Conservation (phyloP, 176 grass and related monocot genomes). For the Oryza coarctata region DNA sequence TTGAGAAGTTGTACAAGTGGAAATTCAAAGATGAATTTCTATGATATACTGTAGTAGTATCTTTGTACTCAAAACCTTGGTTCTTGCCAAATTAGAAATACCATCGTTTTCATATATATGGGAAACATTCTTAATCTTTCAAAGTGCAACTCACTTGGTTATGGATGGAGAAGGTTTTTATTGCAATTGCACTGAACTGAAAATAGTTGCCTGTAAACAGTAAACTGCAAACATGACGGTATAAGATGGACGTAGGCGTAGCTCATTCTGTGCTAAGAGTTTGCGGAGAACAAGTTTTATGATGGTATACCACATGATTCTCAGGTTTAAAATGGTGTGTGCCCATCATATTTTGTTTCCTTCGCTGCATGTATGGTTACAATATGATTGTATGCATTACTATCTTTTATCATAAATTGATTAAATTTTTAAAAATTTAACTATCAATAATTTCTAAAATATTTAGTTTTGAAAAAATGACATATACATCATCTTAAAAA, state of each 20-base stretch:
- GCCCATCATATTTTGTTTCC: not conserved
- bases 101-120: slow-evolving; percentile 23
- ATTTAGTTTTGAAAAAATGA: too few species aligned
- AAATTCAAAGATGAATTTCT: slow-evolving; percentile 60
- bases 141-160: not conserved
- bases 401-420: too few species aligned
- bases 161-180: not conserved
- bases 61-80: not conserved
- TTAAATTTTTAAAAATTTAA: too few species aligned
- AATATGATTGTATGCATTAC: too few species aligned
- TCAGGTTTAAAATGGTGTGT: too few species aligned
- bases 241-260: too few species aligned
- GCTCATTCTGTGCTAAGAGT: too few species aligned
- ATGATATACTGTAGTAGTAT: not conserved
- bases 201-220: not conserved
- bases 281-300: too few species aligned
- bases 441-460: too few species aligned
- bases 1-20: slow-evolving; percentile 15
- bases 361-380: not conserved
- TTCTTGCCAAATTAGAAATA: not conserved
- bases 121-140: not conserved
- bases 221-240: not conserved
- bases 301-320: too few species aligned
- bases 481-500: too few species aligned
- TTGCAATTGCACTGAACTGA: not conserved